Evolutionary conservation across 352 stramenopile genomes (phyloP).

Genomic region (Globisporangium recalcitrans): DNA sequence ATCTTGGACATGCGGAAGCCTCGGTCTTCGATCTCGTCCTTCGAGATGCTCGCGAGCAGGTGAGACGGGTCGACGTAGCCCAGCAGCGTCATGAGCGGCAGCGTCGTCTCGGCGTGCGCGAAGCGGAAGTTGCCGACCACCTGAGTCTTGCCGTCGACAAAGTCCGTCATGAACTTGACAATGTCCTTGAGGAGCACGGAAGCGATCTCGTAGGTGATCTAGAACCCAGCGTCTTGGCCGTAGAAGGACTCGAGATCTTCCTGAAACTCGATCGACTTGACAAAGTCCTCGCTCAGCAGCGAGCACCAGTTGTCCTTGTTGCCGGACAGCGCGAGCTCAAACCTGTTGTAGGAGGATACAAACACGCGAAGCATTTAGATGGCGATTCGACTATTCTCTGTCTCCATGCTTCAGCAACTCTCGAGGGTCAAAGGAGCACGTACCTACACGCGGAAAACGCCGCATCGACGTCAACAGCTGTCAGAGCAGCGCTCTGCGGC

Average conservation of each 20-base stretch:
- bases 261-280: conserved; percentile 35
- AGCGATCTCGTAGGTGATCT: conserved; percentile 53
- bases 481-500: conserved; percentile 14
- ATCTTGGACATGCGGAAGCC: conserved; percentile 35
- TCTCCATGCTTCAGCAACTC: too few species aligned
- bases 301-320: conserved; percentile 39
- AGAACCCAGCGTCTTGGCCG: conserved; percentile 33
- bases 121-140: conserved; percentile 43
- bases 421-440: conserved; percentile 4
- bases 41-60: conserved; percentile 27
- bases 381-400: too few species aligned
- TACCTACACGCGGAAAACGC: conserved; percentile 46
- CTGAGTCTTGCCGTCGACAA: neutral
- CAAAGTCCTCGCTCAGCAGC: conserved; percentile 28
- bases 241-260: conserved; percentile 53
- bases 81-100: conserved; percentile 65
- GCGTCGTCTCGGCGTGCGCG: conserved; percentile 62
- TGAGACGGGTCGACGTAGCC: conserved; percentile 26
- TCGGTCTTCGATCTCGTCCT: conserved; percentile 27
- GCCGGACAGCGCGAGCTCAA: conserved; percentile 48
- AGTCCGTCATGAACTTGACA: conserved; percentile 27
- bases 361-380: too few species aligned
- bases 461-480: conserved; percentile 26
- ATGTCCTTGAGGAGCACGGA: conserved; percentile 35
- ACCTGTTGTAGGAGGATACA: too few species aligned